These are phyloP conservation scores for Colletotrichum coccodes DNA, from an alignment of 2,329 filamentous ascomycete species.

Conservation along the genomic window DNA sequence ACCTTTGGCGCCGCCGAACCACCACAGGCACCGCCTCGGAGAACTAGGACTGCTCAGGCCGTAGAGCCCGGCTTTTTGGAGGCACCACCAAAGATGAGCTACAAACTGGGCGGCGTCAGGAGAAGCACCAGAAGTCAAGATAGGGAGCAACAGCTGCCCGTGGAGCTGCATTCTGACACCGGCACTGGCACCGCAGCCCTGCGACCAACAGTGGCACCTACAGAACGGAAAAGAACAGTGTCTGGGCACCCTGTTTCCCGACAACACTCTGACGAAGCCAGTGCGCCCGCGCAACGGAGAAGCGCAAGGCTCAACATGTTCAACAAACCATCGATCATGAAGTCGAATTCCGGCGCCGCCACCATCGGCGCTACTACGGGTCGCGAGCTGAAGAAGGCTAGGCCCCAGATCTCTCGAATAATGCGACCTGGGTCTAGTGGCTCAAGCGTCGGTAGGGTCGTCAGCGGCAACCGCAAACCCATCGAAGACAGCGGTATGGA, in stretches of 20 bases:
- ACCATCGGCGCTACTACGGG: slow-evolving; percentile 69
- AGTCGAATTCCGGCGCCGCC: slow-evolving; percentile 67
- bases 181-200: slow-evolving; percentile 42
- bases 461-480: slow-evolving; percentile 90
- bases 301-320: slow-evolving; percentile 78
- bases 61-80: slow-evolving; percentile 64
- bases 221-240: slow-evolving; percentile 89
- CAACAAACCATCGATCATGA: slow-evolving; percentile 71
- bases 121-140: slow-evolving; percentile 50
- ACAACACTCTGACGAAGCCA: slow-evolving; percentile 67
- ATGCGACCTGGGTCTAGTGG: slow-evolving; percentile 73
- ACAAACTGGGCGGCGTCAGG: slow-evolving; percentile 61
- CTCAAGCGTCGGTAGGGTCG: slow-evolving; percentile 83
- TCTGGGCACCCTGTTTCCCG: slow-evolving; percentile 78
- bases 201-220: slow-evolving; percentile 55
- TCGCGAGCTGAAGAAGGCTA: slow-evolving; percentile 86
- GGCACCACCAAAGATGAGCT: slow-evolving; percentile 72
- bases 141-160: slow-evolving; percentile 43
- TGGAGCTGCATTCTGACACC: slow-evolving; percentile 55
- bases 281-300: slow-evolving; percentile 68
- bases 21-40: slow-evolving; percentile 62
- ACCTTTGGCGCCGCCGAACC: slow-evolving; percentile 50
- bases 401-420: slow-evolving; percentile 74
- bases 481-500: slow-evolving; percentile 74
- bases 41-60: slow-evolving; percentile 63